Evolutionary conservation across 371 early-diverging fungal genomes (phyloP), one percentile per base, ranked within the genome.

Genomic region (Capillidium rhysosporum): DNA sequence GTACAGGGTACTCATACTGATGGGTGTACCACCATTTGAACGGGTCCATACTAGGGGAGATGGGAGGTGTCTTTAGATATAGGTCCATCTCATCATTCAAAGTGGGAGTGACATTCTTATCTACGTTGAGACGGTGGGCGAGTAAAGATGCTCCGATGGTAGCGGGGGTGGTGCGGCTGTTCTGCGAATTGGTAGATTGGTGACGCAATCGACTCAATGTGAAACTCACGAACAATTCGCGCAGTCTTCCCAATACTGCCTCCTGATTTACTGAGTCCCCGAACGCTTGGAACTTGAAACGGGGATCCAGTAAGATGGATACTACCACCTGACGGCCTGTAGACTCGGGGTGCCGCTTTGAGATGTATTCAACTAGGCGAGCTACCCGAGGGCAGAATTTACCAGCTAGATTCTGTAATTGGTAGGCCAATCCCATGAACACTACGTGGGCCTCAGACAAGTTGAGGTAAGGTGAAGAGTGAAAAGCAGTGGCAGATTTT

Each of bases 1-100:
- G 48, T 23, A 47, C 29, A 26, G 48, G 48, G 48, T 26, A 47
- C 30, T 47, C 48, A 26, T 26, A 29, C 23, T 47, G 48, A 16
- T 47, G 48, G 23, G 48, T 26, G 23, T 16, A 16, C 48, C 48
- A 47, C 48, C 48, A 28, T 16, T 23, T 2, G n/a, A 47, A 23
- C n/a, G 48, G 48, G 48, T 47, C 29, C 12, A 47, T 12, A 23
- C 25, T 14, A 5, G 48, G 48, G 14, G 23, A 10, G 16, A 47
- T 47, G 12, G 48, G 48, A 4, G 48, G 48, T 29, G 29, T 14
- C 5, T 26, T 23, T 10, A 47, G 48, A 16, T 47, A 47, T 3
- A 23, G 10, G 4, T 12, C 25, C 23, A 47, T 26, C 48, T 47
- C 48, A 14, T 47, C 48, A 10, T 47, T 29, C 10, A 47, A 29